Evolutionary conservation across 169 alveolate genomes (phyloP), one percentile per base, ranked within the genome.

Genomic region (Theileria annulata): DNA sequence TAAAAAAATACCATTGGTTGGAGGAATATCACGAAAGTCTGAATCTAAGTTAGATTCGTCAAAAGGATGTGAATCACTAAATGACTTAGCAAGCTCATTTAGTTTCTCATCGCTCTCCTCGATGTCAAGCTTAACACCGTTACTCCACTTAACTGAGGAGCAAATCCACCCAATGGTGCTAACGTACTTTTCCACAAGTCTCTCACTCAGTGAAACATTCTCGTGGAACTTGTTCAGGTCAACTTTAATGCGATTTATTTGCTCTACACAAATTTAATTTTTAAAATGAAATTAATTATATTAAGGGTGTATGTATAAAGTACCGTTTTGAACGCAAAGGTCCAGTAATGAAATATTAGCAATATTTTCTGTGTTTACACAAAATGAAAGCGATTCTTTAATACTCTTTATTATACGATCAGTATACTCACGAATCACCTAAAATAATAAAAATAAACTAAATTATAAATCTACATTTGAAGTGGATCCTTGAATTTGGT

Each of bases 241-340:
- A 0, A 5, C 28, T 33, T 80, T 80, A 6, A 80, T 80, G 66
- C 88, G 83, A 23, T 63, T 74, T n/a, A 80, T 19, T 23, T 73
- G 77, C 3, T 80, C 88, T 80, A 76, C 23, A 9, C 13, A 37
- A 5, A 35, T 49, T 56, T 0, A 47, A 0, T 30, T 37, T 10
- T 2, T 54, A 72, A 3, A 13, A 35, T 35, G 8, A 35, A 35
- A 35, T 35, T 35, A 35, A 35, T 8, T 35, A 35, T 35, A 35
- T 35, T 35, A 35, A 35, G 8, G 47, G 8, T 35, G 3, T 35
- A 35, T 5, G 8, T 35, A 9, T 28, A 27, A 58, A 58, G n/a
- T 9, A 80, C 88, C 88, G 54, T 80, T 80, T 71, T 80, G 88
- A 63, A 83, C 72, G 30, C 73, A 80, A 10, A 80, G 88, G 10